Base-by-base conservation (phyloP, 345 rosid genomes). In the Hibiscus trionum region DNA sequence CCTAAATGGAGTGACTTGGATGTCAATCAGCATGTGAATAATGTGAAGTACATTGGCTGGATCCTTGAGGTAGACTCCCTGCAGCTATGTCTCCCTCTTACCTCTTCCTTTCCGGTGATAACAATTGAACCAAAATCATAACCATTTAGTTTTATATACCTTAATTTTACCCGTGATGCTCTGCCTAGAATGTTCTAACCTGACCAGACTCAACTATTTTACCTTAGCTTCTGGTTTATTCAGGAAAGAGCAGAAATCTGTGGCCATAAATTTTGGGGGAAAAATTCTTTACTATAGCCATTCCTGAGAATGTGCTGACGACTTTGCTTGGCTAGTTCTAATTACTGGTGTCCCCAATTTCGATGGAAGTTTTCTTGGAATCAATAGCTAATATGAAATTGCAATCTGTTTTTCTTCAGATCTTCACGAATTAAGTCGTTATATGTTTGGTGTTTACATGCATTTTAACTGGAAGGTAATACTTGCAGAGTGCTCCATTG, bases 11-110 rank as follows among this genome's bases (percentile, higher is more conserved):
- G 90, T 74, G 99, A 96, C 78, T 72, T 96, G 68, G 99, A 96
- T 87, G 89, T 93, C 78, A 96, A 96, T 83, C 98, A 93, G 79
- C 99, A 96, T 78, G 99, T 96, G 62, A 96, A 93, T 82, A 96
- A 96, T 84, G 99, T 93, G 72, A 96, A 96, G 80, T 96, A 96
- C 87, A 84, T 96, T 6, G 93, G 94, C 62, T 96, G 99, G 99
- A 90, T 93, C 61, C 91, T 96, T 21, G 99, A 96, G 91, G 96
- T 91, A 84, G 64, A 62, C 42, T 44, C 52, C 11, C 11, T 42
- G 26, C 55, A 21, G 50, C 24, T 8, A 44, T 53, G 11, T 46
- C 17, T n/a, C 15, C 21, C 53, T 1, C 26, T 3, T 7, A 55
- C 50, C 16, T 70, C 39, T 33, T 21, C 27, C 46, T 33, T 17